Evolutionary conservation across 129 eudicot genomes (phyloP).

Genomic region (Heracleum sosnowskyi): DNA sequence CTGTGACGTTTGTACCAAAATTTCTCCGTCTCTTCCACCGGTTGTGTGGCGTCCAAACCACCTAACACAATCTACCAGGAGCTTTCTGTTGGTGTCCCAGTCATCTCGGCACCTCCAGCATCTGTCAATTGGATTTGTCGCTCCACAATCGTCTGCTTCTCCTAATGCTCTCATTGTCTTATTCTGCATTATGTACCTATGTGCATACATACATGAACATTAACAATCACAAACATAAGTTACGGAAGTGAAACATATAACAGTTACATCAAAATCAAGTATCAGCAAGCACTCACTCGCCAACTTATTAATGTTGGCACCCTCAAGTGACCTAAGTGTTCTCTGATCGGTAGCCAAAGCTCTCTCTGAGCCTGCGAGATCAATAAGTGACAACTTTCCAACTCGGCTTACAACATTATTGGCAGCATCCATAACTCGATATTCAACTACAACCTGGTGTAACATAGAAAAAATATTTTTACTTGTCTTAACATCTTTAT

Average conservation of each 20-base stretch:
- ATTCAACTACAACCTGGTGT: slow-evolving; percentile 70
- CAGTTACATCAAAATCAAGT: background rate
- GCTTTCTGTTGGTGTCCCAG: slow-evolving; percentile 49
- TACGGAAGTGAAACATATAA: too few relatives aligned
- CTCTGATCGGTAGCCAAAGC: slow-evolving; percentile 87
- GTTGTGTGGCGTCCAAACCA: slow-evolving; percentile 53
- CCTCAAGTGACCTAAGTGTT: slow-evolving; percentile 81
- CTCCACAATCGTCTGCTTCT: slow-evolving; percentile 23
- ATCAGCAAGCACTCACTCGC: slow-evolving; percentile 22
- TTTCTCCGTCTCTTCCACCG: slow-evolving; percentile 51
- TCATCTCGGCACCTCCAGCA: slow-evolving; percentile 65
- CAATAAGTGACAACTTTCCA: slow-evolving; percentile 74
- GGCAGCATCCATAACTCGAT: slow-evolving; percentile 45
- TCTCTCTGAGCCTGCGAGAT: slow-evolving; percentile 85
- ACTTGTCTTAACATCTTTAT: background rate
- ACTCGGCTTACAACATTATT: slow-evolving; percentile 41
- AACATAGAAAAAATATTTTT: background rate
- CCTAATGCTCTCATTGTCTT: slow-evolving; percentile 33
- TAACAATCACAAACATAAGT: too few relatives aligned
- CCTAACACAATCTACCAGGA: slow-evolving; percentile 47
- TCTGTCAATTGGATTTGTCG: slow-evolving; percentile 60
- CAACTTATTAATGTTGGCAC: slow-evolving; percentile 69
- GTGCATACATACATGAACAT: background rate
- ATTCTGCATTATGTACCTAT: background rate
- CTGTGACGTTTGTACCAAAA: too few relatives aligned